Base-by-base conservation (phyloP, 306 rosid species). In the Cucumis cinereus region DNA sequence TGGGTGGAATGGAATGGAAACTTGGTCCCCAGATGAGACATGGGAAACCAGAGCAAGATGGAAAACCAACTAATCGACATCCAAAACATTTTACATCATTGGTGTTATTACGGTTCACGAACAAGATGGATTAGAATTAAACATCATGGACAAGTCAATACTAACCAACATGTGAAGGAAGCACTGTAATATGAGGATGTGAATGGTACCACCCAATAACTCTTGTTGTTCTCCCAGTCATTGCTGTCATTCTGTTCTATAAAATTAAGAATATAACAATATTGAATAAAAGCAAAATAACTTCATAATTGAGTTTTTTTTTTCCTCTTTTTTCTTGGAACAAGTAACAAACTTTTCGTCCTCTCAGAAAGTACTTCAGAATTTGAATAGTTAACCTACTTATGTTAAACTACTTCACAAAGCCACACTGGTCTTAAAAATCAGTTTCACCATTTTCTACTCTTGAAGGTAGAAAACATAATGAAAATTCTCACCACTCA, bases 181-280 rank as follows among this genome's bases (percentile, higher is more conserved):
- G 96, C 81, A 95, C 99, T 20, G 99, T 95, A 68, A 95, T 95
- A 84, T 92, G 99, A 75, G 99, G 99, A 81, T 95, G 99, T 14
- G 99, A 95, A 79, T 95, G 99, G 86, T 95, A 95, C 99, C 99
- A 95, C 58, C 99, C 99, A 73, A 95, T 95, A 63, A 95, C 99
- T 77, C 99, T 87, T 4, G 99, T 95, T 24, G 92, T 90, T 81
- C 89, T 89, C 71, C 99, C 98, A 2, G 92, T 79, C 45, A 76
- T 74, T 7, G 45, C 5, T 57, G 91, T 90, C 97, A 95, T 92
- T 83, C 88, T 87, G 88, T 92, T 88, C 70, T 79, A 80, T 71
- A 28, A 80, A 79, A 92, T 90, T 86, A 92, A 90, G 77, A 77
- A 81, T 75, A 81, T 60, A 85, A 84, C 76, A 82, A 45, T 59